A percentile compares a stretch with the other conserved stretches of the same genome.
Conservation (phyloP, 257 asterid species). For the Fraxinus excelsior region DNA sequence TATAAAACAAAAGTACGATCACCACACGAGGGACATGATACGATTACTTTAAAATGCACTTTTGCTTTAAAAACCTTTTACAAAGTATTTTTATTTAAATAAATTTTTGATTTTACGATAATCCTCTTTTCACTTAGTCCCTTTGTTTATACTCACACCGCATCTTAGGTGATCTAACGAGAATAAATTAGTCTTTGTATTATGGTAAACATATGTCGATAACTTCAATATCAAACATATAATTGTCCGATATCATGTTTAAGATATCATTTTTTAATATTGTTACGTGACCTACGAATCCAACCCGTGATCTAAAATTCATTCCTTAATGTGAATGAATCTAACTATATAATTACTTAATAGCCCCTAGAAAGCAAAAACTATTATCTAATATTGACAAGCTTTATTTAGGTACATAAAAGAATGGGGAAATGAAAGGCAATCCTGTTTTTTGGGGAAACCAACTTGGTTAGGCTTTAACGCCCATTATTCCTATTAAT, state of each 20-base stretch:
- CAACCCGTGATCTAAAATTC: slow-evolving; percentile 18
- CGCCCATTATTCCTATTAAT: slow-evolving; percentile 39
- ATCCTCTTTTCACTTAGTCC: neutral
- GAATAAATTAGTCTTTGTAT: neutral
- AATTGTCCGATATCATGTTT: no score
- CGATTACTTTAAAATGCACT: slow-evolving; percentile 12
- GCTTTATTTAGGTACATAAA: slow-evolving; percentile 15
- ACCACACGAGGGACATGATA: slow-evolving; percentile 34
- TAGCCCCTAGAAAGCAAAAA: neutral
- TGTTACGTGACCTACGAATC: slow-evolving; percentile 24
- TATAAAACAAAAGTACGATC: slow-evolving; percentile 16
- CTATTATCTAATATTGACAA: slow-evolving; percentile 1
- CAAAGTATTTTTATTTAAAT: neutral
- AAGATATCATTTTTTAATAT: neutral
- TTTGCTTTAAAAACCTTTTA: neutral
- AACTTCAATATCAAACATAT: no score
- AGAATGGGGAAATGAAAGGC: slow-evolving; percentile 25
- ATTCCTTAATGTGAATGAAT: slow-evolving; percentile 7
- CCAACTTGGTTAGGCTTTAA: slow-evolving; percentile 45
- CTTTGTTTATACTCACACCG: neutral
- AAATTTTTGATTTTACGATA: no score
- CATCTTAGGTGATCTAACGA: neutral
- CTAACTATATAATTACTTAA: slow-evolving; percentile 10
- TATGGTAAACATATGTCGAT: no score
- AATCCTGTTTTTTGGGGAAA: slow-evolving; percentile 33